Evolutionary conservation across 352 stramenopile genomes (phyloP).

Genomic region (Globisporangium uncinulatum): DNA sequence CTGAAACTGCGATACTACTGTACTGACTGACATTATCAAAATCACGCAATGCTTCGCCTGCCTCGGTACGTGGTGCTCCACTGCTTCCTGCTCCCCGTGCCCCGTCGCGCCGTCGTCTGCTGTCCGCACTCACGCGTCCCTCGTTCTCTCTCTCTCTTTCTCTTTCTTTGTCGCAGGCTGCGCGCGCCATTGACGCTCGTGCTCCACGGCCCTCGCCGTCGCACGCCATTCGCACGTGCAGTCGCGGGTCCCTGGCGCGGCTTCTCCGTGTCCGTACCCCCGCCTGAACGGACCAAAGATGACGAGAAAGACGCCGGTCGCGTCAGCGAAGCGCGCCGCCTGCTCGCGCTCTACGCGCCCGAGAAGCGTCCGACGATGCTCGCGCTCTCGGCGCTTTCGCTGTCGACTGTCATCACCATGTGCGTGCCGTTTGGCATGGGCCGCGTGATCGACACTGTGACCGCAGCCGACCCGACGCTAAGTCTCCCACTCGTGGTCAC

Average conservation of each 20-base stretch:
- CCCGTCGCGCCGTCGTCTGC: too few species aligned
- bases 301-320: background rate
- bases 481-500: conserved; percentile 46
- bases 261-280: background rate
- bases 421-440: conserved; percentile 78
- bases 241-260: background rate
- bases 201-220: too few species aligned
- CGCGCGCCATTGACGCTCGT: too few species aligned
- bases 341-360: conserved; percentile 56
- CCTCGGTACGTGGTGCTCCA: too few species aligned
- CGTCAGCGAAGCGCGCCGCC: conserved; percentile 22
- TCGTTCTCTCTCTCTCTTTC: too few species aligned
- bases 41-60: too few species aligned
- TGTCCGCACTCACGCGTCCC: too few species aligned
- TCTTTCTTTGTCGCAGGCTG: too few species aligned
- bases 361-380: conserved; percentile 63
- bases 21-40: too few species aligned
- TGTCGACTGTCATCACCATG: conserved; percentile 76
- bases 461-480: conserved; percentile 27
- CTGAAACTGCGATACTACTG: too few species aligned
- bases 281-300: background rate
- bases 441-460: conserved; percentile 75
- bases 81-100: too few species aligned
- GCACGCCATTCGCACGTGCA: background rate
- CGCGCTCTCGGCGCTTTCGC: conserved; percentile 52